Percentiles rank a stretch among this genome's conserved stretches.
Conservation (phyloP, 805 yeast genomes). For the Hanseniaspora jakobsenii region DNA sequence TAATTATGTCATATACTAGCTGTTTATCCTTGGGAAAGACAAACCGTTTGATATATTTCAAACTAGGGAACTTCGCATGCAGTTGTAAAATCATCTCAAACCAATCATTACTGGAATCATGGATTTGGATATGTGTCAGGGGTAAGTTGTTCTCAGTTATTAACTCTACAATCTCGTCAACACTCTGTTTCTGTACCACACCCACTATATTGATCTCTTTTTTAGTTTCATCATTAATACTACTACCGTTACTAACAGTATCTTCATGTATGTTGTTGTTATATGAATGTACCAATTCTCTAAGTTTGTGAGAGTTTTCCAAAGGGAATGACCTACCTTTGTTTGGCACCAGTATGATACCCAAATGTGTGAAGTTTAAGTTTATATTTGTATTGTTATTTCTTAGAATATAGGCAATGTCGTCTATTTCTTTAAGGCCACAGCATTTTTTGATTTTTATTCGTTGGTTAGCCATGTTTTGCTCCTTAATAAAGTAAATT, state of each 20-base stretch:
- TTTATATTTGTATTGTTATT: not conserved
- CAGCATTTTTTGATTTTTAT: slow-evolving; percentile 10
- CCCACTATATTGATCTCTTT: slow-evolving; percentile 49
- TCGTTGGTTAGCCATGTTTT: not conserved
- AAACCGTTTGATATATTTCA: slow-evolving; percentile 47
- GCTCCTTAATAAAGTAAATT: not conserved
- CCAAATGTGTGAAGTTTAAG: slow-evolving; percentile 31
- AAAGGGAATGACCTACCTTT: slow-evolving; percentile 56
- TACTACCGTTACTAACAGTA: no score
- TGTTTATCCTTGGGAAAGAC: slow-evolving; percentile 44
- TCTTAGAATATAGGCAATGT: slow-evolving; percentile 2
- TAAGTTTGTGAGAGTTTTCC: slow-evolving; percentile 37
- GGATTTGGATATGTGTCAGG: slow-evolving; percentile 76
- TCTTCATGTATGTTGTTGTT: no score
- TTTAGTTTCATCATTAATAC: no score
- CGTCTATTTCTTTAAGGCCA: slow-evolving; percentile 9
- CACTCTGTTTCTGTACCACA: slow-evolving; percentile 72
- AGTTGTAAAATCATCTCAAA: slow-evolving; percentile 1
- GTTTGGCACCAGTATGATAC: slow-evolving; percentile 78
- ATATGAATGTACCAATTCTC: slow-evolving; percentile 31
- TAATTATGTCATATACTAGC: slow-evolving; percentile 24
- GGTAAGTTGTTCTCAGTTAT: slow-evolving; percentile 28
- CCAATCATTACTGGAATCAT: slow-evolving; percentile 55
- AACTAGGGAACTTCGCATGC: slow-evolving; percentile 31
- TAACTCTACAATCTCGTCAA: slow-evolving; percentile 41